These are phyloP conservation scores for Gossypium trilobum DNA, from an alignment of 441 rosid species.

Conservation along the genomic window DNA sequence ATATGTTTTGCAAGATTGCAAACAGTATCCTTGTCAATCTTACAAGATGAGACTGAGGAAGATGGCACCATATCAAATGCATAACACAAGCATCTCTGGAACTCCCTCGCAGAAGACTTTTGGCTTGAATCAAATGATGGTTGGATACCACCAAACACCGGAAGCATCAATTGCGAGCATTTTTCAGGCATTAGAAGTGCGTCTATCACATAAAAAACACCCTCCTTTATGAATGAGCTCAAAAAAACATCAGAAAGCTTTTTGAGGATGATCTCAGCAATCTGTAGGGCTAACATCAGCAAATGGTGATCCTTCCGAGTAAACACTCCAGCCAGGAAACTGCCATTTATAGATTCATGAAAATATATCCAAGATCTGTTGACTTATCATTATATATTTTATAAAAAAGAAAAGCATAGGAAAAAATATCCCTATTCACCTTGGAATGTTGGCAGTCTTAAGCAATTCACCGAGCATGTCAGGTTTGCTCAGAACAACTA, in stretches of 20 bases:
- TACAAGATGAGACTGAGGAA: slow-evolving; percentile 46
- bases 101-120: slow-evolving; percentile 45
- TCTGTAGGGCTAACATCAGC: slow-evolving; percentile 59
- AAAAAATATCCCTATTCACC: slow-evolving; percentile 37
- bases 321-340: slow-evolving; percentile 85
- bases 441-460: slow-evolving; percentile 61
- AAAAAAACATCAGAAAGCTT: slow-evolving; percentile 55
- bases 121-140: slow-evolving; percentile 41
- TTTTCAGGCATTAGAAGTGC: slow-evolving; percentile 52
- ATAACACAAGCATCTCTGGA: slow-evolving; percentile 69
- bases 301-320: slow-evolving; percentile 83
- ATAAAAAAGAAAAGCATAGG: slow-evolving; percentile 4
- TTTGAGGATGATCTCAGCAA: slow-evolving; percentile 62
- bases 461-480: slow-evolving; percentile 61
- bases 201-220: slow-evolving; percentile 72
- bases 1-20: slow-evolving; percentile 60
- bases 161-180: slow-evolving; percentile 40
- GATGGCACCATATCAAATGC: slow-evolving; percentile 43
- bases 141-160: slow-evolving; percentile 35
- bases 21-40: slow-evolving; percentile 59
- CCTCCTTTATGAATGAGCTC: slow-evolving; percentile 78
- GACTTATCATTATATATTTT: not conserved
- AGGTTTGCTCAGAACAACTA: slow-evolving; percentile 54
- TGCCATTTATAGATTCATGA: slow-evolving; percentile 28
- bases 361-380: slow-evolving; percentile 5